Conservation (phyloP, 2,329 filamentous ascomycete genomes). For the Paraphoma sp. region DNA sequence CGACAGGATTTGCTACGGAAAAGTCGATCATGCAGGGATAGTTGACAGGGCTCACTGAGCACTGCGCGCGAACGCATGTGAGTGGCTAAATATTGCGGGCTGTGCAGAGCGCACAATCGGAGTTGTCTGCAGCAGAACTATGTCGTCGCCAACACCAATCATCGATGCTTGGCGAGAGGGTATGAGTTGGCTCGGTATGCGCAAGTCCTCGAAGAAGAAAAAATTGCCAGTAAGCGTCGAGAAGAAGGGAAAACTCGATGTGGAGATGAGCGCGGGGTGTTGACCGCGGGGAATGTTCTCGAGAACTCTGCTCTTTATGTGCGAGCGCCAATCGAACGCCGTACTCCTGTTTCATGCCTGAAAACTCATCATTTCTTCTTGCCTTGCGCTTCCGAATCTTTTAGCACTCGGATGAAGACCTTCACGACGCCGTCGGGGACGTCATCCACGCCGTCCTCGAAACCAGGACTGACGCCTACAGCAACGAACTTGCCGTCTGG, state of each 20-base stretch:
- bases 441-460: conserved; percentile 86
- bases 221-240: neutral
- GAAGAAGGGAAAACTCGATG: no score
- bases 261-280: no score
- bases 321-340: conserved; percentile 9
- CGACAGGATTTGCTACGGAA: neutral
- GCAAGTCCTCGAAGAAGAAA: neutral
- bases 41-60: neutral
- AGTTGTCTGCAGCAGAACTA: no score
- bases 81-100: neutral
- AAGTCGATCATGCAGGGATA: neutral
- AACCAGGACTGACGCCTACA: conserved; percentile 82
- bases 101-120: neutral
- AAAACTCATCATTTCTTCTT: conserved; percentile 67
- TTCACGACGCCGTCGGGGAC: conserved; percentile 74
- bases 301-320: neutral
- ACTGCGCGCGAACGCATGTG: neutral
- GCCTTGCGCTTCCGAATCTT: conserved; percentile 85
- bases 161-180: no score
- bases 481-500: conserved; percentile 79
- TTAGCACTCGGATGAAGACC: conserved; percentile 82
- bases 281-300: no score
- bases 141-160: no score
- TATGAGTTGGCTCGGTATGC: no score
- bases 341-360: conserved; percentile 3